These are phyloP conservation scores for Teunomyces stri DNA, from an alignment of 805 yeast genomes.

Conservation along the genomic window DNA sequence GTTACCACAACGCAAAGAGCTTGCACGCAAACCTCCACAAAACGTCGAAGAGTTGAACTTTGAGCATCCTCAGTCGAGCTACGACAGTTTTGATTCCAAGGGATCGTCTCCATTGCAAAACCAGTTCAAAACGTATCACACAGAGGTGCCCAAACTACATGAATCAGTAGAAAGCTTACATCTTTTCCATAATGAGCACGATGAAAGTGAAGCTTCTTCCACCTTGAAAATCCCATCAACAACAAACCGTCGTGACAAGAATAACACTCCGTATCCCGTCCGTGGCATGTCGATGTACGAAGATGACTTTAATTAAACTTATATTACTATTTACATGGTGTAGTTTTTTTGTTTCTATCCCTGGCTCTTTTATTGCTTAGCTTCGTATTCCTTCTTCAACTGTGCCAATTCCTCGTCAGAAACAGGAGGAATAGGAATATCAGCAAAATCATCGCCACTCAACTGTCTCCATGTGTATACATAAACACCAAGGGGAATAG, in stretches of 20 bases:
- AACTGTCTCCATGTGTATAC: conserved; percentile 60
- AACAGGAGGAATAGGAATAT: conserved; percentile 93
- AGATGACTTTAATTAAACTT: conserved; percentile 4
- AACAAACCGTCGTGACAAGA: neutral
- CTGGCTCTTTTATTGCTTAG: conserved; percentile 3
- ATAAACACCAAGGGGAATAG: conserved; percentile 71
- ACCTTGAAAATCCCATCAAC: neutral
- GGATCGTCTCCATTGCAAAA: neutral
- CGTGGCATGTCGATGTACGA: conserved; percentile 28
- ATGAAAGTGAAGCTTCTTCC: neutral
- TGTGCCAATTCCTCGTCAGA: conserved; percentile 70
- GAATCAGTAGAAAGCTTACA: neutral
- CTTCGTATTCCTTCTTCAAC: conserved; percentile 71
- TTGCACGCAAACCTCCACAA: neutral
- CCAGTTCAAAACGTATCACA: neutral
- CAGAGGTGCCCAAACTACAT: neutral
- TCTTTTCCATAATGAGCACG: neutral
- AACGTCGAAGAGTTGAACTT: neutral
- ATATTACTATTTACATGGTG: conserved; percentile 6
- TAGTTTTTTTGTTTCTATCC: conserved; percentile 16
- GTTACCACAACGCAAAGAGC: neutral
- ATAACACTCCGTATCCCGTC: conserved; percentile 27
- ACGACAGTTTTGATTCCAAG: neutral
- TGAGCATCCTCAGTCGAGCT: neutral
- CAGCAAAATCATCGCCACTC: conserved; percentile 78